These are phyloP conservation scores for Fusarium brachygibbosum DNA, from an alignment of 2,329 filamentous ascomycete species.

Conservation along the genomic window DNA sequence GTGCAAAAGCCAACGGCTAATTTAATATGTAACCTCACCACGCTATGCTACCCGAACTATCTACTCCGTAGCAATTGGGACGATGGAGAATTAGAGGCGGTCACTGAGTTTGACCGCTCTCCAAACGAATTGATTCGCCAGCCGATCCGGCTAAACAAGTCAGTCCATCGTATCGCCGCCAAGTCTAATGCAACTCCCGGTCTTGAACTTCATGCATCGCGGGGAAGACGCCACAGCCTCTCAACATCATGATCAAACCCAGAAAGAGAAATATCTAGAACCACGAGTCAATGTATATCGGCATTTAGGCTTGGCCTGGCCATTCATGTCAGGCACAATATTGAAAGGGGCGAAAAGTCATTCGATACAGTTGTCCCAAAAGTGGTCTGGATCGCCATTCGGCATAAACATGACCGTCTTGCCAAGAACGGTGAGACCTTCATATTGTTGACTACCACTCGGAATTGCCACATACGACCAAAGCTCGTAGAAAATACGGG, in stretches of 20 bases:
- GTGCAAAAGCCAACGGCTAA: not conserved
- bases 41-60: not conserved
- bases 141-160: slow-evolving; percentile 14
- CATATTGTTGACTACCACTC: not conserved
- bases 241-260: not conserved
- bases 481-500: slow-evolving; percentile 35
- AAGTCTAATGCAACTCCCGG: slow-evolving; percentile 6
- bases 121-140: not conserved
- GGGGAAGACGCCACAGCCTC: slow-evolving; percentile 9
- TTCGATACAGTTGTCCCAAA: not conserved
- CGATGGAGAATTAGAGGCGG: too few species aligned
- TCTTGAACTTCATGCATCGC: slow-evolving; percentile 7
- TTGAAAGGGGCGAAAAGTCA: not conserved
- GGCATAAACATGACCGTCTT: not conserved
- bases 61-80: too few species aligned
- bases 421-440: not conserved
- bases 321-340: not conserved
- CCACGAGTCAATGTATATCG: not conserved
- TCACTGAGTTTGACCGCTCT: not conserved
- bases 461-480: slow-evolving; percentile 21
- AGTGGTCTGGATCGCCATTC: not conserved
- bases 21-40: not conserved
- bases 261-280: not conserved
- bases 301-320: not conserved
- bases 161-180: not conserved